Percentiles rank a stretch among this genome's conserved stretches.
phyloP scores from a whole-genome alignment of 306 rosid species.

The Castanospermum australe region DNA sequence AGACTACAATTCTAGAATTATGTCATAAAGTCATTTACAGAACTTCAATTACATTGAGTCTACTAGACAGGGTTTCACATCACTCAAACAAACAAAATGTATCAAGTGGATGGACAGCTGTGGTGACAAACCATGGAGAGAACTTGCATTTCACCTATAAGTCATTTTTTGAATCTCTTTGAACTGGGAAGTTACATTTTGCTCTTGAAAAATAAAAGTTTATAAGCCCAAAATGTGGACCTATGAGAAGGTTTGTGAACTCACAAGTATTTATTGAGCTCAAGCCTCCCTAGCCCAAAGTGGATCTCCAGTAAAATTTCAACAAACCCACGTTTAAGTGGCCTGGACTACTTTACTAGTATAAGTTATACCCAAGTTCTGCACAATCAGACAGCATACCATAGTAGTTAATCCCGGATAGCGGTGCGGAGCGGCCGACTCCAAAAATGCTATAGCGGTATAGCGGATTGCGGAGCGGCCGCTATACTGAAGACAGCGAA shows the following conservation, averaged over 20 bases:
- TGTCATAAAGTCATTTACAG: neutral
- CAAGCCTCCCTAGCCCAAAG: constrained; percentile 5
- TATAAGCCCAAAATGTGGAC: neutral
- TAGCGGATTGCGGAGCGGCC: no score
- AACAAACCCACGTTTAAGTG: neutral
- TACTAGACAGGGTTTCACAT: neutral
- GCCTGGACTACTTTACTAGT: neutral
- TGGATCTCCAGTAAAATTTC: neutral
- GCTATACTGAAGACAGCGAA: no score
- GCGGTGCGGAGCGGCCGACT: no score
- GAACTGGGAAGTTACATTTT: neutral
- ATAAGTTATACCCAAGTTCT: neutral
- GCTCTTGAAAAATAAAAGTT: neutral
- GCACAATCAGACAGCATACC: neutral
- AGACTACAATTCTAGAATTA: neutral
- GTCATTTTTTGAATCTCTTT: neutral
- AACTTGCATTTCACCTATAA: neutral
- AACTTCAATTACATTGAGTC: neutral
- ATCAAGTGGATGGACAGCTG: neutral
- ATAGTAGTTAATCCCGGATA: no score
- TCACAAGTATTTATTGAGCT: neutral
- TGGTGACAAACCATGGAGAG: neutral
- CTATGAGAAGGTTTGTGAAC: constrained; percentile 15
- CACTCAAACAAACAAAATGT: neutral
- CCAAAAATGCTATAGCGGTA: no score